These are phyloP conservation scores for Chlorella variabilis DNA, from an alignment of 163 green algal species.

Conservation along the genomic window DNA sequence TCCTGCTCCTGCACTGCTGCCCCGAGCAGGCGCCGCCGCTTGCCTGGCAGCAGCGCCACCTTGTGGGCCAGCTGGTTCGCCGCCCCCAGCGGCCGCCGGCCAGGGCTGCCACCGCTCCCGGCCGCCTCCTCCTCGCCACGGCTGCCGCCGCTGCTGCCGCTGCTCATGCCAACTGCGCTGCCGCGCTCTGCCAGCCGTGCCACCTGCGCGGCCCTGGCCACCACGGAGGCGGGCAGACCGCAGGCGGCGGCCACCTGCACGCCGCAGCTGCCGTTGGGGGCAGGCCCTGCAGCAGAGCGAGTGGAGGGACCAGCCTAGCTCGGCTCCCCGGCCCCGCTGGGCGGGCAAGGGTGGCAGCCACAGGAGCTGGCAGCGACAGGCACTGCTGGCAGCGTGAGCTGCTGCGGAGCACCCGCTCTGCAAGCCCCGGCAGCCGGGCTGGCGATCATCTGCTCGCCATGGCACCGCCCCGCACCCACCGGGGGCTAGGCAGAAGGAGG, in stretches of 20 bases:
- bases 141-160: neutral
- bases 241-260: slow-evolving; percentile 40
- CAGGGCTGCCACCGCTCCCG: neutral
- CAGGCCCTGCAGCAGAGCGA: slow-evolving; percentile 1
- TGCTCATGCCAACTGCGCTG: neutral
- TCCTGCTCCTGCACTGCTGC: neutral
- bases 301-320: neutral
- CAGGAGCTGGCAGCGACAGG: too few relatives aligned
- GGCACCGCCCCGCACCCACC: too few relatives aligned
- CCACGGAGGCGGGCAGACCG: slow-evolving; percentile 14
- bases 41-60: neutral
- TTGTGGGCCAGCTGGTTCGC: neutral
- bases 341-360: too few relatives aligned
- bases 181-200: slow-evolving; percentile 6
- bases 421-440: too few relatives aligned
- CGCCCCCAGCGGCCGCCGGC: neutral
- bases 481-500: slow-evolving; percentile 47
- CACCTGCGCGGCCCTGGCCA: neutral
- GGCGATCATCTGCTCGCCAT: too few relatives aligned
- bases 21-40: neutral
- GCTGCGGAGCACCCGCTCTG: too few relatives aligned
- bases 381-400: too few relatives aligned
- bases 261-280: slow-evolving; percentile 53
- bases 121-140: neutral
- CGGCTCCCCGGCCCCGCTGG: neutral